Base-by-base conservation (phyloP, 768 basidiomycete species). In the Saitozyma podzolica region DNA sequence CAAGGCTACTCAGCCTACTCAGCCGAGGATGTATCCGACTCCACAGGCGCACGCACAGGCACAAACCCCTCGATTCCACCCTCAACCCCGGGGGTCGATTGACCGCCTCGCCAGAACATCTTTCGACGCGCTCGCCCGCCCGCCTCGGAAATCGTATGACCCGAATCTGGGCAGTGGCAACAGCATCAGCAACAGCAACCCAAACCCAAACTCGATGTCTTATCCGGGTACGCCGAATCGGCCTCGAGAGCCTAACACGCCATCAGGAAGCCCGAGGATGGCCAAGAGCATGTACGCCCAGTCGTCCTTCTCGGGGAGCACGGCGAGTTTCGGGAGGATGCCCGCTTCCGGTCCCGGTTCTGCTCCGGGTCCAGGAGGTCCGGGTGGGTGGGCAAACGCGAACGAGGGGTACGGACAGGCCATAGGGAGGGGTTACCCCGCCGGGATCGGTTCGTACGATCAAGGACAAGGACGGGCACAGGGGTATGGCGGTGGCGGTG, bases 271-370 rank as follows among this genome's bases (percentile, higher is more conserved):
- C 45, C 11, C n/a, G 11, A 53, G 64, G 9, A 40, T 61, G 11
- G 64, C 64, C 40, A 59, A 65, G 59, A 65, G 64, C 50, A 65
- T 65, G 64, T 65, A 65, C 40, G 64, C 55, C 13, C 64, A 65
- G 45, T 54, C 64, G 11, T 29, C 58, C 7, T 58, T 42, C 16
- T 54, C 53, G 16, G 59, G 14, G 8, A 58, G 45, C 9, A 56
- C 41, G 39, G 52, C 37, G 3, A 53, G 52, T 37, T 47, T 66
- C 16, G 63, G 47, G 4, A 54, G 57, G 16, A 53, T 54, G 40
- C 42, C 53, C 13, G 13, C 2, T 11, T 47, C 13, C 45, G 45
- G 11, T 17, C 45, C 45, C 45, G 45, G 13, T 13, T 6, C 45
- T 17, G n/a, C 13, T 51, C 7, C 50, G 1, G n/a, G 45, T 17